A percentile compares a stretch with the other conserved stretches of the same genome.
Evolutionary conservation across 179 eudicot genomes (phyloP).

Genomic region (Carnegiea gigantea): DNA sequence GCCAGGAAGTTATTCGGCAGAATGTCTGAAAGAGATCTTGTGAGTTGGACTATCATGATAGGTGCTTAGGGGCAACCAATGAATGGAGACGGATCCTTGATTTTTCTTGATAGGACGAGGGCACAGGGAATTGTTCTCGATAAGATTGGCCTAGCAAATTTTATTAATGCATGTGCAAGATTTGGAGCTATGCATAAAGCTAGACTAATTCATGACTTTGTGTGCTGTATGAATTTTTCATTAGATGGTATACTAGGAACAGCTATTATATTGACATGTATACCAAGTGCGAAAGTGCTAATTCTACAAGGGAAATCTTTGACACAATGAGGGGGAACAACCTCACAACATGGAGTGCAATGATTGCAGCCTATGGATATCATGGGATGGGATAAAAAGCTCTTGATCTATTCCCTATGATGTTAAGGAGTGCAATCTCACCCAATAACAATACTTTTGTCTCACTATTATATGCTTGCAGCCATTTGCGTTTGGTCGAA

Average conservation of each 20-base stretch:
- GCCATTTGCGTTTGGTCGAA: slow-evolving; percentile 21
- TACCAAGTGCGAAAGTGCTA: slow-evolving; percentile 22
- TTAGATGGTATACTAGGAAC: slow-evolving; percentile 7
- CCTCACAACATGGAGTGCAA: slow-evolving; percentile 22
- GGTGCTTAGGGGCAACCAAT: slow-evolving; percentile 47
- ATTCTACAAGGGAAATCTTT: slow-evolving; percentile 16
- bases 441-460: slow-evolving; percentile 21
- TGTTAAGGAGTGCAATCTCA: slow-evolving; percentile 4
- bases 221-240: neutral
- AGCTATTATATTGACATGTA: slow-evolving; percentile 31
- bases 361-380: slow-evolving; percentile 22
- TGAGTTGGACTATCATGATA: slow-evolving; percentile 56
- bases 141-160: slow-evolving; percentile 17
- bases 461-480: slow-evolving; percentile 22
- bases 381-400: slow-evolving; percentile 20
- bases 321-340: slow-evolving; percentile 15
- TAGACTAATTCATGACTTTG: slow-evolving; percentile 9
- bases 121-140: slow-evolving; percentile 9
- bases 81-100: slow-evolving; percentile 29
- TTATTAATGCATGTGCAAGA: slow-evolving; percentile 23
- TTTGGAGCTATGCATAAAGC: slow-evolving; percentile 32
- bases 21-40: slow-evolving; percentile 48
- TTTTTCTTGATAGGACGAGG: slow-evolving; percentile 20
- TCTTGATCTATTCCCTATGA: slow-evolving; percentile 11
- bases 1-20: slow-evolving; percentile 41